Evolutionary conservation across 805 yeast genomes (phyloP).

Genomic region (Scheffersomyces spartinae): DNA sequence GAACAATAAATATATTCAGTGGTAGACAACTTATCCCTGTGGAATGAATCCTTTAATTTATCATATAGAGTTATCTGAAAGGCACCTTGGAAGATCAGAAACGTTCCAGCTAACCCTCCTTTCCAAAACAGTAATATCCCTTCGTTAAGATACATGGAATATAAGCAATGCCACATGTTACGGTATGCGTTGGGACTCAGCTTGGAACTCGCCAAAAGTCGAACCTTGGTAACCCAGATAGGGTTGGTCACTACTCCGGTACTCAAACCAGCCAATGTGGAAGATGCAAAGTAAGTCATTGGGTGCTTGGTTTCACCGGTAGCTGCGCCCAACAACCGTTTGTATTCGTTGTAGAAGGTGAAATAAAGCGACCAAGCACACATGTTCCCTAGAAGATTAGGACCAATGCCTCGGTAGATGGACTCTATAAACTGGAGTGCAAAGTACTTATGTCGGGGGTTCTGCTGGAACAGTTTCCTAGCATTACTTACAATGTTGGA

Average conservation of each 20-base stretch:
- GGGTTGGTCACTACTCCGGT: constrained; percentile 83
- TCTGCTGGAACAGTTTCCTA: constrained; percentile 4
- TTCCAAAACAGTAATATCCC: constrained; percentile 58
- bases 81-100: constrained; percentile 85
- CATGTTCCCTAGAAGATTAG: constrained; percentile 76
- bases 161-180: constrained; percentile 45
- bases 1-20: constrained; percentile 56
- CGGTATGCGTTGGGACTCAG: constrained; percentile 40
- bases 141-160: constrained; percentile 36
- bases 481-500: constrained; percentile 9
- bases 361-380: constrained; percentile 87
- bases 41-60: constrained; percentile 37
- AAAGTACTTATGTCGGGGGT: constrained; percentile 3
- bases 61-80: constrained; percentile 83
- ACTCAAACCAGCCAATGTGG: constrained; percentile 52
- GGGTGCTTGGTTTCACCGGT: constrained; percentile 8
- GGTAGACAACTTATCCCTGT: constrained; percentile 25
- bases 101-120: constrained; percentile 62
- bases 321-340: constrained; percentile 10
- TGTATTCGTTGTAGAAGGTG: constrained; percentile 57
- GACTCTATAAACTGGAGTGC: constrained; percentile 9
- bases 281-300: constrained; percentile 21
- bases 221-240: constrained; percentile 88
- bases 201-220: constrained; percentile 56
- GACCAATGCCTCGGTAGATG: constrained; percentile 64